Evolutionary conservation across 257 asterid species (phyloP), one percentile per base, ranked within the genome.

Genomic region (Penstemon barbatus): DNA sequence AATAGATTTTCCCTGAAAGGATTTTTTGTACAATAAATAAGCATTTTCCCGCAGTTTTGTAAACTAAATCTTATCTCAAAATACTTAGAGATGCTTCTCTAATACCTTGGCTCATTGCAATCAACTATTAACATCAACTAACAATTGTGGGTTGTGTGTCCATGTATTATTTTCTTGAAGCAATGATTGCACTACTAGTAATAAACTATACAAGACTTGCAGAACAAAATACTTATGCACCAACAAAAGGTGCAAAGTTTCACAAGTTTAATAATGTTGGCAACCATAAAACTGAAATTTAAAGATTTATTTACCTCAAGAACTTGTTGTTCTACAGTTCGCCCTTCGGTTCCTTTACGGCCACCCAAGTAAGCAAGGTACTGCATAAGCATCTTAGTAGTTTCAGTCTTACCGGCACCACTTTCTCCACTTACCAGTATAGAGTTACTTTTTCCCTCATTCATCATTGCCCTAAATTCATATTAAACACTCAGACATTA

Each of bases 341-440:
- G 78, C 65, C 91, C 96, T 89, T 89, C 97, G 57, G 96, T 84
- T 68, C 92, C 95, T 84, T 86, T 94, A 76, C 90, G 94, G 66
- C 99, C 99, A 25, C 99, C 99, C 87, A 94, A 74, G 83, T 79
- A 87, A 62, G 99, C 99, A 70, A 94, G 96, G 79, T 90, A 94
- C 15, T 74, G 85, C 99, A 94, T 94, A 82, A 94, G 97, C 99
- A 94, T 94, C 89, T 90, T 93, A 50, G 99, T 90, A 38, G 97
- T 93, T 89, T 93, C 97, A 11, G 99, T 93, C 85, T 93, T 93
- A 71, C 99, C 99, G 57, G 99, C 97, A 69, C 99, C 99, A 81
- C 99, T 93, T 87, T 93, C 99, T 71, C 99, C 99, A 72, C 99
- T 93, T 8, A 93, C 99, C 67, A 93, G 76, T 71, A 93, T 93